Evolutionary conservation across 257 asterid species (phyloP).

Genomic region (Solanum corneliomulleri): DNA sequence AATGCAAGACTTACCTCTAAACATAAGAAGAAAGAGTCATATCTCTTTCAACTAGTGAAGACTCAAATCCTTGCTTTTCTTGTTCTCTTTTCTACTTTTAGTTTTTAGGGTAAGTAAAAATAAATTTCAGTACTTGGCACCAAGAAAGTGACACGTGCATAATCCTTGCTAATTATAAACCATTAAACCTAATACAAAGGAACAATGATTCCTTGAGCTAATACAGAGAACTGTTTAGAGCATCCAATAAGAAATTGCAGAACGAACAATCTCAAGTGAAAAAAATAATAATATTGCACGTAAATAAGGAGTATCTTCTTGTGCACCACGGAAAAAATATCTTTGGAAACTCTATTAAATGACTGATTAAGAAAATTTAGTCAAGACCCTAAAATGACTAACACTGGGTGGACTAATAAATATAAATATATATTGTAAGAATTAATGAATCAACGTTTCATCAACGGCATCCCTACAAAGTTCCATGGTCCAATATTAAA

Average conservation of each 20-base stretch:
- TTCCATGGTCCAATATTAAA: neutral
- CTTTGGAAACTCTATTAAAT: neutral
- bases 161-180: neutral
- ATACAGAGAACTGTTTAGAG: neutral
- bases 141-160: neutral
- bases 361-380: neutral
- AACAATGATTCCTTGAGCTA: neutral
- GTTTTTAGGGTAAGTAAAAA: neutral
- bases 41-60: neutral
- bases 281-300: neutral
- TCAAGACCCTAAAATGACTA: neutral
- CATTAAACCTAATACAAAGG: neutral
- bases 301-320: neutral
- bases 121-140: neutral
- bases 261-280: neutral
- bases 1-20: neutral
- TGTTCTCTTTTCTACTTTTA: neutral
- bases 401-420: neutral
- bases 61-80: neutral
- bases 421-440: neutral
- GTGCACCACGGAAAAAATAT: neutral
- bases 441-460: neutral
- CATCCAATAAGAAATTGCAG: neutral
- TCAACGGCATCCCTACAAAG: neutral
- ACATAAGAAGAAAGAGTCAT: neutral